Evolutionary conservation across 768 basidiomycete species (phyloP), one percentile per base, ranked within the genome.

Genomic region (Mycena alexandri): DNA sequence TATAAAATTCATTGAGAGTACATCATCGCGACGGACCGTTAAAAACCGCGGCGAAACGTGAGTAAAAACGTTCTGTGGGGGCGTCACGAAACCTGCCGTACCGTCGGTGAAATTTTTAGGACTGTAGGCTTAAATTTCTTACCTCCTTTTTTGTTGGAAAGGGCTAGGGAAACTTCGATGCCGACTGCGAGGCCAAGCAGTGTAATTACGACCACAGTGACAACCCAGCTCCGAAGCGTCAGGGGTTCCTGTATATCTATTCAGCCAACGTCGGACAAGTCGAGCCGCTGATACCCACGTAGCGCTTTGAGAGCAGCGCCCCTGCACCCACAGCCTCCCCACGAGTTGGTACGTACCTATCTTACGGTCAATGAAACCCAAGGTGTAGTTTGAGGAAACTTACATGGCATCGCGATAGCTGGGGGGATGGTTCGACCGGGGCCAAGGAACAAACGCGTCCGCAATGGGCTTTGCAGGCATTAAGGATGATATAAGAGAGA

Each of bases 71-170:
- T 87, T 89, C 43, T 76, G 77, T 22, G 73, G 53, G 9, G 87
- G 87, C n/a, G 89, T 85, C 33, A 65, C 34, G 67, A 87, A 91
- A 34, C 90, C 89, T 90, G 38, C 25, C 16, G 13, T 7, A 42
- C 21, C 19, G 22, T 43, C 17, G 43, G 43, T 24, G 1, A 33
- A 50, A 44, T 25, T 52, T 58, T 33, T 5, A 42, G 24, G 34
- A 36, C 34, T 38, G 33, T 14, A 46, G 22, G 11, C 14, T 42
- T n/a, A 17, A 38, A 38, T 38, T 24, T 73, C 82, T 46, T 71
- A 85, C 87, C 87, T 54, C 81, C 75, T 56, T 78, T 76, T 34
- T 74, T 75, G n/a, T 71, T 72, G 0, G 88, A 88, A 6, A 86
- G 36, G 16, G 62, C 70, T 11, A 84, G 77, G 0, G 76, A 82